Evolutionary conservation across 352 stramenopile species (phyloP), one percentile per base, ranked within the genome.

Genomic region (Phytophthora tubulina): DNA sequence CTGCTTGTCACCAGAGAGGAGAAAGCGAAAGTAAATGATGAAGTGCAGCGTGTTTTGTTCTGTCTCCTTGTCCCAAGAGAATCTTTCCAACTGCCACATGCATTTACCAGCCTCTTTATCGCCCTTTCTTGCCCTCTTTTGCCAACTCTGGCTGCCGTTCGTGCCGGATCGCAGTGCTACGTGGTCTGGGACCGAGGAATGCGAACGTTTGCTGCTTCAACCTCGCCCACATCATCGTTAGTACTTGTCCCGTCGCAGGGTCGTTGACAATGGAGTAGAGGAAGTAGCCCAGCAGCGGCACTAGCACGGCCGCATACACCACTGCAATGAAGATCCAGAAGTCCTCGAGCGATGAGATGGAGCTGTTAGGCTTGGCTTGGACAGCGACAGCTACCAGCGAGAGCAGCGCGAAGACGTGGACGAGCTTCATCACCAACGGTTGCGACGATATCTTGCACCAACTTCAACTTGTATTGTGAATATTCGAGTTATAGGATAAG

Each of bases 251-350:
- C 17, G 55, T 72, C 33, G 59, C 35, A 41, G 68, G 68, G 45
- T 75, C 68, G 35, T 55, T 63, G 4, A 48, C 49, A 2, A 63
- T 41, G 15, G 50, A 60, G 8, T 75, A 75, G 11, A 75, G 21
- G 50, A 75, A 75, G 49, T 63, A 72, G 48, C 41, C 49, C 8
- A 75, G 33, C 31, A 75, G 39, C 6, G 68, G 68, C 6, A 75
- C 42, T 14, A 75, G 46, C 38, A 75, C 68, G 1, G 68, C 68
- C 42, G 68, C 68, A 41, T 75, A 75, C 41, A 75, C 62, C 35
- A 67, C 41, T 8, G 55, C 50, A 13, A 75, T 42, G 49, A 75
- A 75, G n/a, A 42, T 39, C 68, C 68, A 72, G 17, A 75, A 42
- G 13, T 72, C 68, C 9, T 75, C 68, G 3, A 75, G 33, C 5